Evolutionary conservation across 1,284 basidiomycete species (phyloP), one percentile per base, ranked within the genome.

Genomic region (Xerocomus amazonicus): DNA sequence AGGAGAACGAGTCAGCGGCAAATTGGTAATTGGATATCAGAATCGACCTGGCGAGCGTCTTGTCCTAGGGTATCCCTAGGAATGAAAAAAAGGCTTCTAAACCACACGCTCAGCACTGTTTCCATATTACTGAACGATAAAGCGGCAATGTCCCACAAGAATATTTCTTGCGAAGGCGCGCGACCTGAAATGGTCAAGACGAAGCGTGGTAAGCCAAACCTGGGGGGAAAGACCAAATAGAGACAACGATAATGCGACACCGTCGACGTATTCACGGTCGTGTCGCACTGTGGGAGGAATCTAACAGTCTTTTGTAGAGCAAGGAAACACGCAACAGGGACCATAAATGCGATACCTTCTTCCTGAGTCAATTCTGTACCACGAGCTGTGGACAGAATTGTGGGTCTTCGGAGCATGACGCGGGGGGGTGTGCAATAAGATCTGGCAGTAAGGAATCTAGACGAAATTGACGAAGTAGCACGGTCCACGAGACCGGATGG

Each of bases 71-170:
- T n/a, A n/a, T 3, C 19, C 4, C 19, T 23, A 23, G 19, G 19
- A 23, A 23, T 23, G 19, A 23, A 23, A 23, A 23, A 2, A 23
- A 23, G 19, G 19, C 19, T 23, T 23, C 19, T 23, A 23, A 23
- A 23, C 19, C 19, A 2, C 19, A 23, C 19, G 19, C 19, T 31
- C 31, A 6, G 31, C 6, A 13, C 31, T 9, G 31, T 31, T 31
- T 31, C 19, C 12, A 38, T 19, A 35, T 3, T 8, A 37, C 17
- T 37, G 12, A 37, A 37, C 12, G 6, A 38, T 26, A 8, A 12
- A 33, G 39, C 19, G 52, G 52, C 61, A 48, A 59, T 58, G 45
- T 60, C 58, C 63, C 59, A 59, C 62, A 47, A 48, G 46, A 50
- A 40, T 41, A 41, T 35, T 48, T 43, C 50, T 38, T 54, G 52